Evolutionary conservation across 2,329 filamentous ascomycete species (phyloP).

Genomic region (Fusarium pininemorale): DNA sequence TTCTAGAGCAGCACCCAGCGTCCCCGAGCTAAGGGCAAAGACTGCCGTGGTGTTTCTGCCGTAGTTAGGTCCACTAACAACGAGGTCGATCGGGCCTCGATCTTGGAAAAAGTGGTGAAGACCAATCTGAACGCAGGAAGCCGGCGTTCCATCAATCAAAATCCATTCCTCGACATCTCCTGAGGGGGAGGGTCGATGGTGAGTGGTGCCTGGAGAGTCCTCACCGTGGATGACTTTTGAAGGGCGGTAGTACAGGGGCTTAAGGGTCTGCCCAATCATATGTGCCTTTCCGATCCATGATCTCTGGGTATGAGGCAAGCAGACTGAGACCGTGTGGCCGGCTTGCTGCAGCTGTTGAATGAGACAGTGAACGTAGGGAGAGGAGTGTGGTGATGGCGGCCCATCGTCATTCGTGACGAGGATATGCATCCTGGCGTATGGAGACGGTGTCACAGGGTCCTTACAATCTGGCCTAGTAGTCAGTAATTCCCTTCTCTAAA

Average conservation of each 20-base stretch:
- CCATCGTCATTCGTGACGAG: constrained; percentile 83
- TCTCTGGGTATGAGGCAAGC: constrained; percentile 88
- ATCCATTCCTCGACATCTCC: constrained; percentile 79
- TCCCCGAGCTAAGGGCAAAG: constrained; percentile 81
- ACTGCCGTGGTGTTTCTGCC: constrained; percentile 84
- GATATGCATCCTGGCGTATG: constrained; percentile 62
- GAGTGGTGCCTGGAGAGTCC: constrained; percentile 69
- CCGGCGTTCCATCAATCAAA: constrained; percentile 82
- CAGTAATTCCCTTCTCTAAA: background rate
- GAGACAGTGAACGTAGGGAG: constrained; percentile 81
- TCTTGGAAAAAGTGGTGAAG: constrained; percentile 82
- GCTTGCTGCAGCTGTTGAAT: constrained; percentile 74
- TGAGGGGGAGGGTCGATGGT: constrained; percentile 64
- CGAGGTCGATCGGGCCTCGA: constrained; percentile 76
- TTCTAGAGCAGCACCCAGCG: constrained; percentile 80
- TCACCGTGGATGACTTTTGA: constrained; percentile 53
- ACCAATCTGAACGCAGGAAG: constrained; percentile 83
- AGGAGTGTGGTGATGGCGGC: constrained; percentile 79
- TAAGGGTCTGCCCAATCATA: constrained; percentile 88
- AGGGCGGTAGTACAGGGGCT: constrained; percentile 83
- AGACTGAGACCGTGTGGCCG: constrained; percentile 89
- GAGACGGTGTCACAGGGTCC: background rate
- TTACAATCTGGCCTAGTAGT: background rate
- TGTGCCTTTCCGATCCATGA: constrained; percentile 99
- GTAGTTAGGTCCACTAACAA: constrained; percentile 84